Conservation (phyloP, 164 flowering plant genomes). For the Berberis thunbergii region DNA sequence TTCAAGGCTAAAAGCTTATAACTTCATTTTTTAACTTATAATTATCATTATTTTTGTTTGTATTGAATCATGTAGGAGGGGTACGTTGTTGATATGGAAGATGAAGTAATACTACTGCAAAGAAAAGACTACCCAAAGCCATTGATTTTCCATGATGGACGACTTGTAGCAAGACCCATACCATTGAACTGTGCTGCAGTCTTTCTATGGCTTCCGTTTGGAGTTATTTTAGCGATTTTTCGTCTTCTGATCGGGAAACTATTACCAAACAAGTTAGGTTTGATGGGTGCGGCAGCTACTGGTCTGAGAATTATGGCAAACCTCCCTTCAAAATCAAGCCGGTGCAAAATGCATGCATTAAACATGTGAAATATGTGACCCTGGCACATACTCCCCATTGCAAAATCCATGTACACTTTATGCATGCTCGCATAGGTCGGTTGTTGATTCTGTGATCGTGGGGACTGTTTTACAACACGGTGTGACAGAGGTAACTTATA, state of each 20-base stretch:
- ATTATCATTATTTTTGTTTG: neutral
- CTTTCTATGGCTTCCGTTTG: slow-evolving; percentile 17
- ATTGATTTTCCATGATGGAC: slow-evolving; percentile 20
- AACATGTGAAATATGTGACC: neutral
- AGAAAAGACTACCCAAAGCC: slow-evolving; percentile 16
- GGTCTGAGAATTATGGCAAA: slow-evolving; percentile 12
- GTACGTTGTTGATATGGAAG: slow-evolving; percentile 6
- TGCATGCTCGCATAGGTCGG: slow-evolving; percentile 16
- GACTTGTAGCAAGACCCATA: slow-evolving; percentile 15
- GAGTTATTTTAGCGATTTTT: slow-evolving; percentile 7
- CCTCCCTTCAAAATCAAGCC: neutral
- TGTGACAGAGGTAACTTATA: slow-evolving; percentile 14
- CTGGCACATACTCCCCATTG: neutral
- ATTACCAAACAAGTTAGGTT: slow-evolving; percentile 6
- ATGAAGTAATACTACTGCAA: slow-evolving; percentile 4
- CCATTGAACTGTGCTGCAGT: slow-evolving; percentile 5
- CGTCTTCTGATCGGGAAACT: slow-evolving; percentile 6
- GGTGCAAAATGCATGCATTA: neutral
- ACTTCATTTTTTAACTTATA: neutral
- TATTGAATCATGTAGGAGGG: slow-evolving; percentile 6
- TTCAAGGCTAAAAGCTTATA: neutral
- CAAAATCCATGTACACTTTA: slow-evolving; percentile 2
- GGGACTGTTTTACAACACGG: slow-evolving; percentile 2
- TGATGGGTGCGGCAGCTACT: slow-evolving; percentile 10
- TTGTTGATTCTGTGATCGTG: slow-evolving; percentile 13